Conservation (phyloP, 176 grass and related monocot genomes). For the Tuctoria greenei region DNA sequence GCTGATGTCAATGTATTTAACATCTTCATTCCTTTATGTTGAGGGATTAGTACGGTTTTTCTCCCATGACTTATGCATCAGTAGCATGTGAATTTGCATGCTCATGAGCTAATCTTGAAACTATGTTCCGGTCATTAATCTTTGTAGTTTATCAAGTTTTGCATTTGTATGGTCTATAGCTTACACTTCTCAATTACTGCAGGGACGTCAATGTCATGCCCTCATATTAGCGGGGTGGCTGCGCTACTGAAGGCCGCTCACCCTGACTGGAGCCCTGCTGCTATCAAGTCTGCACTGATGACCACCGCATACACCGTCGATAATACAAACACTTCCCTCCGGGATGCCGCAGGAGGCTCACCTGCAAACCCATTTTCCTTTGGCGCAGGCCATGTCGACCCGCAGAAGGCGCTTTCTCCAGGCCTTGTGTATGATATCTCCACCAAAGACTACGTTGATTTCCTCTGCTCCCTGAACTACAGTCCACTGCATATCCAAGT, state of each 20-base stretch:
- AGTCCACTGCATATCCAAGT: conserved; percentile 62
- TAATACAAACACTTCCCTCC: conserved; percentile 72
- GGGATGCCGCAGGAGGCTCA: conserved; percentile 65
- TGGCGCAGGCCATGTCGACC: conserved; percentile 84
- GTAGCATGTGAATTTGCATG: not conserved
- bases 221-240: conserved; percentile 93
- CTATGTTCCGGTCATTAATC: not conserved
- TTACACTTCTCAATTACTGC: conserved; percentile 24
- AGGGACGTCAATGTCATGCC: conserved; percentile 99
- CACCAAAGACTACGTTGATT: conserved; percentile 64
- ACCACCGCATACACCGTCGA: conserved; percentile 74
- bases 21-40: not conserved
- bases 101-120: not conserved
- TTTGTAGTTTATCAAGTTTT: not conserved
- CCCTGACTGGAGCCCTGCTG: conserved; percentile 84
- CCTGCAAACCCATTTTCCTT: conserved; percentile 68
- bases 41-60: not conserved
- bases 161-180: not conserved
- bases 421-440: conserved; percentile 84
- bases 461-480: conserved; percentile 90
- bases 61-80: not conserved
- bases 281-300: conserved; percentile 95
- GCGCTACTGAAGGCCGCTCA: conserved; percentile 79
- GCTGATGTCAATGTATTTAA: not conserved
- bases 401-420: conserved; percentile 78